Evolutionary conservation across 768 basidiomycete species (phyloP), one percentile per base, ranked within the genome.

Genomic region (Neoboletus brunneissimus): DNA sequence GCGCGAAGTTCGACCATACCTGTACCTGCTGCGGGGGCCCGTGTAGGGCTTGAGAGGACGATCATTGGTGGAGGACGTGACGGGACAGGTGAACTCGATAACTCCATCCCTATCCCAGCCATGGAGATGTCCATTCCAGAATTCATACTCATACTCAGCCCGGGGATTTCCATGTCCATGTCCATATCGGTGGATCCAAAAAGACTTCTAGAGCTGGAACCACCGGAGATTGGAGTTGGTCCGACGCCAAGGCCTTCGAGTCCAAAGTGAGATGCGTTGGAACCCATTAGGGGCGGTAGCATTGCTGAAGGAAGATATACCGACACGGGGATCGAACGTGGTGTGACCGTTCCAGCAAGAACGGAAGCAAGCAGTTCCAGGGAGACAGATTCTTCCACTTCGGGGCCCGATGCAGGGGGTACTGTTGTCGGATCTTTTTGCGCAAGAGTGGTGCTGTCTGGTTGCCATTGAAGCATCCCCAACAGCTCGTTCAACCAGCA

Each of bases 401-500:
- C 76, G 13, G 75, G 68, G 1, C 60, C 62, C 2, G 52, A 51
- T 23, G 31, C 51, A 11, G 49, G 23, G 16, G n/a, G 18, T 22
- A 25, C 32, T 2, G 31, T 38, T 18, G 43, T 51, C 46, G 56
- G 51, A 23, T 50, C 45, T 22, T 58, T 48, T 42, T 52, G 58
- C 22, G 53, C 43, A 12, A 50, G 31, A 23, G 32, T 15, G 34
- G 45, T 48, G 37, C 29, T 44, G 25, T 90, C 88, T 4, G 82
- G 76, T 27, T 71, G 69, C 90, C 91, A 93, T 13, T 80, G 71
- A 44, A 81, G 83, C 44, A 80, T 77, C 5, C 74, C 64, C 22
- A 93, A 69, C n/a, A 79, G 78, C 63, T 88, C 87, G 64, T 92
- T 93, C 18, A 92, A 65, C 91, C 91, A 93, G 63, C 86, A 88